Conservation (phyloP, 805 yeast species). For the Monosporozyma servazzii region DNA sequence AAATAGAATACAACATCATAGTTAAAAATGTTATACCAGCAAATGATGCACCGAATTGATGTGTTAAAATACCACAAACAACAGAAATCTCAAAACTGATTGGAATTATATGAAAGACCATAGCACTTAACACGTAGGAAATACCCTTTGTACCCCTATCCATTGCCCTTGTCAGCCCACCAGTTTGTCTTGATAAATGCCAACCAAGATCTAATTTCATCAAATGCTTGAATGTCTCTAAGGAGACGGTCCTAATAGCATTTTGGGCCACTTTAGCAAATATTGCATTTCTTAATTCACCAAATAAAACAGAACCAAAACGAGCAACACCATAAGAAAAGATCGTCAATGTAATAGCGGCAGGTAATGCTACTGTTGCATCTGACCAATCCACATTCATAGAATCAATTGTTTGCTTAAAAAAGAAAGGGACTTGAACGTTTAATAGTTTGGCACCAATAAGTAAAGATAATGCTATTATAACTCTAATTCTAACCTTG, state of each 20-base stretch:
- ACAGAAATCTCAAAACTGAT: conserved; percentile 84
- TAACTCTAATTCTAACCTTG: conserved; percentile 62
- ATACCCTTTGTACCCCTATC: conserved; percentile 98
- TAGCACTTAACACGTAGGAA: conserved; percentile 81
- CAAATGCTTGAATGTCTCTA: conserved; percentile 76
- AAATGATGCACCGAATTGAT: conserved; percentile 80
- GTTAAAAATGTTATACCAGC: conserved; percentile 84
- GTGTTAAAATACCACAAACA: conserved; percentile 88
- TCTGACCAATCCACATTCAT: conserved; percentile 86
- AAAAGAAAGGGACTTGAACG: conserved; percentile 93
- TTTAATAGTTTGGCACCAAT: conserved; percentile 77
- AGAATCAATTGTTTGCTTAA: conserved; percentile 77
- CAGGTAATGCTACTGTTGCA: conserved; percentile 49
- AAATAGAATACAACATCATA: conserved; percentile 78
- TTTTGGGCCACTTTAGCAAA: conserved; percentile 93
- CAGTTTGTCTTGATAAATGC: conserved; percentile 88
- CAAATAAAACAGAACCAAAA: conserved; percentile 88
- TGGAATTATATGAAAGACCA: conserved; percentile 97
- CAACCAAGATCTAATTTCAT: conserved; percentile 79
- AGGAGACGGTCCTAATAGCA: conserved; percentile 85
- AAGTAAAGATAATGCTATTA: conserved; percentile 62
- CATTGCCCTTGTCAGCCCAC: conserved; percentile 91
- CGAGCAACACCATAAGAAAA: conserved; percentile 89
- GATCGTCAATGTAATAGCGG: conserved; percentile 52
- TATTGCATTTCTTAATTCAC: conserved; percentile 89